Percentiles rank a stretch among this genome's conserved stretches.
These are phyloP conservation scores for Xanthoconium separans DNA, from an alignment of 1,284 basidiomycete genomes.

Conservation along the genomic window DNA sequence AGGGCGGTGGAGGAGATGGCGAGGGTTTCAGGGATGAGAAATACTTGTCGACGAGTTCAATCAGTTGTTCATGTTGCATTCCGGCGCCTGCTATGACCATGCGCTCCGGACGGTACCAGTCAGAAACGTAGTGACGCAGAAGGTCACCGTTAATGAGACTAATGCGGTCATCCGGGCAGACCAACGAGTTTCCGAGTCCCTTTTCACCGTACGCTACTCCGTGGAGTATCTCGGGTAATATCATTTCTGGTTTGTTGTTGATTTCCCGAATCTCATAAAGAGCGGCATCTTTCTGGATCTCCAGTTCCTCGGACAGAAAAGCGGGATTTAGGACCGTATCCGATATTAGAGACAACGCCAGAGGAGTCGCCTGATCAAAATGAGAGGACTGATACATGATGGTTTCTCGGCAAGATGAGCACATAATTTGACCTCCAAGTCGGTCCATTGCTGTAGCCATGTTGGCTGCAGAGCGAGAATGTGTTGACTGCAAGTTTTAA, in stretches of 20 bases:
- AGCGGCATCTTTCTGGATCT: slow-evolving; percentile 83
- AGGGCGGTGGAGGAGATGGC: slow-evolving; percentile 31
- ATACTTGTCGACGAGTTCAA: slow-evolving; percentile 80
- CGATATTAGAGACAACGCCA: slow-evolving; percentile 85
- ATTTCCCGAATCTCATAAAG: slow-evolving; percentile 94
- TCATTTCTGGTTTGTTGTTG: slow-evolving; percentile 88
- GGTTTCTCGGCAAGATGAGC: slow-evolving; percentile 88
- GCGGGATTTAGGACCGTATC: slow-evolving; percentile 87
- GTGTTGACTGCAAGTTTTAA: slow-evolving; percentile 49
- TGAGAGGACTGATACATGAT: slow-evolving; percentile 99
- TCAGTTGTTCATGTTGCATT: slow-evolving; percentile 86
- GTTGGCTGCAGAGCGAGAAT: slow-evolving; percentile 60
- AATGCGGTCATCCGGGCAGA: slow-evolving; percentile 87
- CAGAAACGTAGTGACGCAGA: slow-evolving; percentile 68
- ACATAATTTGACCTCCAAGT: slow-evolving; percentile 91
- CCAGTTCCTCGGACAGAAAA: slow-evolving; percentile 79
- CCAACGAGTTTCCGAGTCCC: slow-evolving; percentile 85
- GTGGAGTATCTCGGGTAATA: slow-evolving; percentile 92
- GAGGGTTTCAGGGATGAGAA: slow-evolving; percentile 72
- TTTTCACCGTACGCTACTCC: slow-evolving; percentile 78
- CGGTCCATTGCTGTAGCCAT: slow-evolving; percentile 85
- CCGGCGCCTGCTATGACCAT: slow-evolving; percentile 96
- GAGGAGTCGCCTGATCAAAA: slow-evolving; percentile 81
- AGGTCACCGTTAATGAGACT: slow-evolving; percentile 64
- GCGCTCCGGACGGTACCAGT: slow-evolving; percentile 91